phyloP scores from a whole-genome alignment of 495 filamentous ascomycete genomes.

The Alectoria sarmentosa region DNA sequence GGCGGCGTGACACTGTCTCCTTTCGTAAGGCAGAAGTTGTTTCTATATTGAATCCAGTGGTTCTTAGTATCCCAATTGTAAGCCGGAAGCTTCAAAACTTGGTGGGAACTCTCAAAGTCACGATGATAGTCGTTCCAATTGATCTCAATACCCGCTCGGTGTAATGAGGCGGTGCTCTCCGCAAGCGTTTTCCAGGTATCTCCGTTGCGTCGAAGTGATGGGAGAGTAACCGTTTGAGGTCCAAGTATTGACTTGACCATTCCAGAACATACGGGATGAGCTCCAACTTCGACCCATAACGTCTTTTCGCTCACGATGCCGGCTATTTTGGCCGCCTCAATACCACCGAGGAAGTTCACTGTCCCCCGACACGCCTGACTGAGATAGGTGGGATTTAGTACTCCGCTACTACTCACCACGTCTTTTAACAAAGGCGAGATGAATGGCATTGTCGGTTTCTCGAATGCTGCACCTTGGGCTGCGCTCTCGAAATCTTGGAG shows the following conservation, averaged over 20 bases:
- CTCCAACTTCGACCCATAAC: slow-evolving; percentile 48
- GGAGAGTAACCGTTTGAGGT: not conserved
- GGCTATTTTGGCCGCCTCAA: slow-evolving; percentile 36
- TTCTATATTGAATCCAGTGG: slow-evolving; percentile 60
- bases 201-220: slow-evolving; percentile 30
- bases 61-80: slow-evolving; percentile 62
- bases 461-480: slow-evolving; percentile 51
- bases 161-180: slow-evolving; percentile 42
- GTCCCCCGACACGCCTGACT: slow-evolving; percentile 19
- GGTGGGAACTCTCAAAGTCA: slow-evolving; percentile 42
- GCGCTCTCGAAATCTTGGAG: slow-evolving; percentile 55
- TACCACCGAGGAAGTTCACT: slow-evolving; percentile 23
- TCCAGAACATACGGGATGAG: slow-evolving; percentile 49
- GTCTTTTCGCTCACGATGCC: slow-evolving; percentile 39
- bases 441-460: slow-evolving; percentile 52
- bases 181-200: slow-evolving; percentile 42
- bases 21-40: slow-evolving; percentile 28
- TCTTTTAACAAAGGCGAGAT: slow-evolving; percentile 62
- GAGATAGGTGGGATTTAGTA: slow-evolving; percentile 38
- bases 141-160: slow-evolving; percentile 34
- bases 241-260: slow-evolving; percentile 51
- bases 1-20: slow-evolving; percentile 18
- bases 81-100: slow-evolving; percentile 50
- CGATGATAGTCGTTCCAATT: slow-evolving; percentile 58
- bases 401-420: slow-evolving; percentile 45